Evolutionary conservation across 257 asterid genomes (phyloP).

Genomic region (Misopates orontium): DNA sequence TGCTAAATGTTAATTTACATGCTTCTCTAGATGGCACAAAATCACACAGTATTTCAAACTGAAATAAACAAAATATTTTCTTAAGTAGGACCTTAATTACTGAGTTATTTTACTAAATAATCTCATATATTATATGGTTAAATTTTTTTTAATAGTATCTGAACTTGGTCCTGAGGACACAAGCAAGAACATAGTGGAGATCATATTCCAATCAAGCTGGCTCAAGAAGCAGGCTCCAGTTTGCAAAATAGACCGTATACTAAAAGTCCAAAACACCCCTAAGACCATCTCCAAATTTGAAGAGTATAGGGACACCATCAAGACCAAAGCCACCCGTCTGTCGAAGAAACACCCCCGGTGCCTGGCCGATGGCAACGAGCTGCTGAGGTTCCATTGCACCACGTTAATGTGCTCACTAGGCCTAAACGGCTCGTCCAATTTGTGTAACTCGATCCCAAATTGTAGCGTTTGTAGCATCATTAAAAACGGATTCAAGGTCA

Average conservation of each 20-base stretch:
- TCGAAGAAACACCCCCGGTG: slow-evolving; percentile 87
- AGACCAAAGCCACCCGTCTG: slow-evolving; percentile 63
- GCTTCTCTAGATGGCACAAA: slow-evolving; percentile 25
- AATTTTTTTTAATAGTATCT: slow-evolving; percentile 41
- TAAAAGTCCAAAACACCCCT: slow-evolving; percentile 78
- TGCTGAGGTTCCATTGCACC: slow-evolving; percentile 83
- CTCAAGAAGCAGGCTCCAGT: slow-evolving; percentile 69
- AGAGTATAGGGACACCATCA: slow-evolving; percentile 76
- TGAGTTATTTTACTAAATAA: background rate
- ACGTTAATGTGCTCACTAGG: slow-evolving; percentile 78
- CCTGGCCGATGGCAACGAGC: slow-evolving; percentile 90
- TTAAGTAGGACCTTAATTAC: background rate
- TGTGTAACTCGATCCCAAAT: slow-evolving; percentile 67
- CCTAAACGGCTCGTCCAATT: slow-evolving; percentile 71
- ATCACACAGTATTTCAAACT: slow-evolving; percentile 2
- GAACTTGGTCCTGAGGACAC: slow-evolving; percentile 86
- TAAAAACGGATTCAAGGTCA: slow-evolving; percentile 60
- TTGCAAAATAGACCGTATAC: slow-evolving; percentile 76
- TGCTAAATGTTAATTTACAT: background rate
- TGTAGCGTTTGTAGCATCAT: slow-evolving; percentile 67
- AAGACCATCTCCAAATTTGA: slow-evolving; percentile 73
- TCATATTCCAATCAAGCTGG: slow-evolving; percentile 94
- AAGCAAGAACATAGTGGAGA: slow-evolving; percentile 93
- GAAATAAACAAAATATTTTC: background rate
- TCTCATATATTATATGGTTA: slow-evolving; percentile 8